Evolutionary conservation across 768 basidiomycete genomes (phyloP).

Genomic region (Dentipellis sp.): DNA sequence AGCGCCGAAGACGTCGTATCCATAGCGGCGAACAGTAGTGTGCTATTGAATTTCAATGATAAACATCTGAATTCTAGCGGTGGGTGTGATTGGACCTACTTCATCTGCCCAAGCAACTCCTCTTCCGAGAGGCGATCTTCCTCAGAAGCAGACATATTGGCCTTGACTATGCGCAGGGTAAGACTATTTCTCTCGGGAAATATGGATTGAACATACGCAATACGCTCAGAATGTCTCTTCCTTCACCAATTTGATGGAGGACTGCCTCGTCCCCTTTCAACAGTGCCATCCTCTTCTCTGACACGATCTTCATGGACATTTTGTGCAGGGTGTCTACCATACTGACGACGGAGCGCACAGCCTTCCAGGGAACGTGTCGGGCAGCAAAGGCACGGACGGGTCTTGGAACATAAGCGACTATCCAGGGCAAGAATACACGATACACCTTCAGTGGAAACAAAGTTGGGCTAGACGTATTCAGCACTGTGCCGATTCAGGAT

Average conservation of each 20-base stretch:
- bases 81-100: background rate
- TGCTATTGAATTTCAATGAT: background rate
- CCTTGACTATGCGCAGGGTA: slow-evolving; percentile 19
- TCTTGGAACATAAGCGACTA: slow-evolving; percentile 17
- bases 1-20: slow-evolving; percentile 21
- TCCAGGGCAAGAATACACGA: background rate
- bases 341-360: slow-evolving; percentile 18
- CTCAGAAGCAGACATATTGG: slow-evolving; percentile 23
- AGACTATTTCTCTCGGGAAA: background rate
- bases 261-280: background rate
- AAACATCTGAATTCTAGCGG: no score
- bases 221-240: slow-evolving; percentile 31
- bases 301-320: slow-evolving; percentile 19
- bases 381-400: slow-evolving; percentile 24
- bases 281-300: slow-evolving; percentile 20
- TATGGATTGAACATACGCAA: slow-evolving; percentile 20
- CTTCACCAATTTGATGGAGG: slow-evolving; percentile 12
- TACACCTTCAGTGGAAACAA: background rate
- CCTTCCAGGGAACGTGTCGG: slow-evolving; percentile 13
- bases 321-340: slow-evolving; percentile 23
- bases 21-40: background rate
- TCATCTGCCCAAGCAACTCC: slow-evolving; percentile 31
- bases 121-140: slow-evolving; percentile 24
- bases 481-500: background rate
- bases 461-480: background rate